phyloP scores from a whole-genome alignment of 192 early-diverging fungal species.

The Backusella psychrophila region DNA sequence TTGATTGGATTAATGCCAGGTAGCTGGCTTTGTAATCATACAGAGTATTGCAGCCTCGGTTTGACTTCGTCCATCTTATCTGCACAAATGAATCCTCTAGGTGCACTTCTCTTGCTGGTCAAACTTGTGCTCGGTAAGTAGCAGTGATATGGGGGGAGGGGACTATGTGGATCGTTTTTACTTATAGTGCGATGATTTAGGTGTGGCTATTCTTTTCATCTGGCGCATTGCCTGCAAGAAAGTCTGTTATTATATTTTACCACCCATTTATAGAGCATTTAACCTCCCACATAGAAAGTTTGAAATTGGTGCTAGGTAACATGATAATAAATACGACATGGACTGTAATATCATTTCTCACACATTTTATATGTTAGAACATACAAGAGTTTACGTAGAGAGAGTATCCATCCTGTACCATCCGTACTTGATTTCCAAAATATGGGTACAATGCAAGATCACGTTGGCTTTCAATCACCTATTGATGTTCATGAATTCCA shows the following conservation, averaged over 20 bases:
- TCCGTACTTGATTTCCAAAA: conserved; percentile 38
- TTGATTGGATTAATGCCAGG: conserved; percentile 59
- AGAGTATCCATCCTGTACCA: conserved; percentile 41
- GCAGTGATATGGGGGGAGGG: background rate
- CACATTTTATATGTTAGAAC: conserved; percentile 12
- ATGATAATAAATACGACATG: background rate
- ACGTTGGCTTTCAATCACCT: conserved; percentile 45
- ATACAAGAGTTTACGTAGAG: conserved; percentile 33
- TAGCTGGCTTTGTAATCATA: conserved; percentile 42
- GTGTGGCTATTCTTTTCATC: conserved; percentile 49
- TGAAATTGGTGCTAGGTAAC: conserved; percentile 40
- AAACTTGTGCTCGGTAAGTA: conserved; percentile 25
- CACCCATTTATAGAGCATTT: conserved; percentile 52
- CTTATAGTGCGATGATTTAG: background rate
- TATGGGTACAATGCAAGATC: conserved; percentile 43
- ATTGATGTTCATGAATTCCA: conserved; percentile 48
- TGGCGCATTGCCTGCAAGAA: conserved; percentile 54
- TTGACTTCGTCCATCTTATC: background rate
- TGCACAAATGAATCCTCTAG: background rate
- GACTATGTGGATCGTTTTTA: background rate
- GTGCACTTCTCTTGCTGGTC: conserved; percentile 8
- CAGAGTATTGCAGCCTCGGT: conserved; percentile 15
- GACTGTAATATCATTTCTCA: background rate
- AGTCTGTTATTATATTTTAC: conserved; percentile 42
- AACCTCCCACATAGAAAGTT: conserved; percentile 52